Conservation (phyloP, 176 grass and related monocot genomes). For the Musa beccarii region DNA sequence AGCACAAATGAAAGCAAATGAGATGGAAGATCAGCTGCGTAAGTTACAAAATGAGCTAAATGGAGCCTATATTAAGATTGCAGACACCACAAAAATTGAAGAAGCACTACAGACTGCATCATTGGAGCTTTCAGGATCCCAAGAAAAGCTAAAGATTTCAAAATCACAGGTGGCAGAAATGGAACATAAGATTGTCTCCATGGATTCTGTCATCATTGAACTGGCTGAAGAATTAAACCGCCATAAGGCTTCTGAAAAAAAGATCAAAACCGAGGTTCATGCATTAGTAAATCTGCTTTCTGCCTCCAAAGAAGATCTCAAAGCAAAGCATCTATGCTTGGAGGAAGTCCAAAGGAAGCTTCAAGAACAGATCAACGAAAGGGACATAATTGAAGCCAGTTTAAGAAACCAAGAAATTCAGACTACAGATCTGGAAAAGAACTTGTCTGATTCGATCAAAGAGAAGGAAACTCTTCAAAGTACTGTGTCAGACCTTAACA, state of each 20-base stretch:
- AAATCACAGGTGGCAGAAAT: conserved; percentile 16
- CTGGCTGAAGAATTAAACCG: background rate
- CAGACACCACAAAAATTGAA: conserved; percentile 51
- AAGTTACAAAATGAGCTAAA: conserved; percentile 58
- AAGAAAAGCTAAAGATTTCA: conserved; percentile 32
- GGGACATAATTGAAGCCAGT: background rate
- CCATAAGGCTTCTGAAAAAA: conserved; percentile 1
- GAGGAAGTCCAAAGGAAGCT: background rate
- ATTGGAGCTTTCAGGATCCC: too few relatives aligned
- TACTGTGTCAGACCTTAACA: conserved; percentile 39
- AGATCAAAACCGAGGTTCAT: background rate
- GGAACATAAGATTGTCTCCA: background rate
- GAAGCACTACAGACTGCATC: conserved; percentile 16
- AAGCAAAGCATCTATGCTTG: background rate
- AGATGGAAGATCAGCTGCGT: conserved; percentile 52
- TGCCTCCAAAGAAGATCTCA: background rate
- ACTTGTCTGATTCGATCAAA: conserved; percentile 27
- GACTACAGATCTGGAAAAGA: background rate
- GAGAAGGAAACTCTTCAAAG: conserved; percentile 51
- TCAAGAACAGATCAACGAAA: background rate
- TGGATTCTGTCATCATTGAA: background rate
- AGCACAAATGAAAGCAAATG: conserved; percentile 43
- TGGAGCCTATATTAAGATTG: conserved; percentile 38
- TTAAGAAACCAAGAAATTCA: background rate
- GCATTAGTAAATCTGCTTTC: conserved; percentile 7